These are phyloP conservation scores for Tetrahymena borealis DNA, from an alignment of 73 alveolate genomes.

Conservation along the genomic window DNA sequence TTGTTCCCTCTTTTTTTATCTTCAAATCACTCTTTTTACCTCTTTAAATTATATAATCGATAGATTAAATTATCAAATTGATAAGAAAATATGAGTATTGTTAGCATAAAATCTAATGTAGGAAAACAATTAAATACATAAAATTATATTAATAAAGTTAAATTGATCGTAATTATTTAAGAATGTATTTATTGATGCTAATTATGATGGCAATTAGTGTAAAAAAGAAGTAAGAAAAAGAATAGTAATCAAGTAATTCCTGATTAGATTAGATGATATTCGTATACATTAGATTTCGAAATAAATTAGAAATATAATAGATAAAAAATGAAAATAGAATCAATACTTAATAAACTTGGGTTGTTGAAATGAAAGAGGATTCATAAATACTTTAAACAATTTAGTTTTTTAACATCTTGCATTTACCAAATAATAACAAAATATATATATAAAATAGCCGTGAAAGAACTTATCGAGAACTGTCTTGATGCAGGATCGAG, in stretches of 20 bases:
- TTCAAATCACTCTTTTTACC: neutral
- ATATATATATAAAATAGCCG: slow-evolving; percentile 12
- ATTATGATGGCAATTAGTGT: no score
- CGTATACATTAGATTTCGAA: neutral
- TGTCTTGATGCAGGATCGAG: slow-evolving; percentile 91
- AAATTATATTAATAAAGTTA: no score
- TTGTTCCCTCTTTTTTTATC: neutral
- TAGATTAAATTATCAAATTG: no score
- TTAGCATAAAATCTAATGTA: no score
- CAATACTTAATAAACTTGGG: no score
- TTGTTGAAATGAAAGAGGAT: neutral
- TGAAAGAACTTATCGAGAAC: slow-evolving; percentile 95
- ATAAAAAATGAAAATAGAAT: no score
- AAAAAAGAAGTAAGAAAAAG: no score
- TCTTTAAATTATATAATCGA: neutral
- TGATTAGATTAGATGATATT: neutral
- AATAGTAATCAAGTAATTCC: neutral
- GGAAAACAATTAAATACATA: no score
- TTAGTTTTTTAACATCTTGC: neutral
- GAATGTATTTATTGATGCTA: no score
- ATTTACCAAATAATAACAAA: neutral
- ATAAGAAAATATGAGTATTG: no score
- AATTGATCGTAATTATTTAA: no score
- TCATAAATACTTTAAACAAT: neutral
- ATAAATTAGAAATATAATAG: neutral